Evolutionary conservation across 2,329 filamentous ascomycete genomes (phyloP), one percentile per base, ranked within the genome.

Genomic region (Beauveria caledonica): DNA sequence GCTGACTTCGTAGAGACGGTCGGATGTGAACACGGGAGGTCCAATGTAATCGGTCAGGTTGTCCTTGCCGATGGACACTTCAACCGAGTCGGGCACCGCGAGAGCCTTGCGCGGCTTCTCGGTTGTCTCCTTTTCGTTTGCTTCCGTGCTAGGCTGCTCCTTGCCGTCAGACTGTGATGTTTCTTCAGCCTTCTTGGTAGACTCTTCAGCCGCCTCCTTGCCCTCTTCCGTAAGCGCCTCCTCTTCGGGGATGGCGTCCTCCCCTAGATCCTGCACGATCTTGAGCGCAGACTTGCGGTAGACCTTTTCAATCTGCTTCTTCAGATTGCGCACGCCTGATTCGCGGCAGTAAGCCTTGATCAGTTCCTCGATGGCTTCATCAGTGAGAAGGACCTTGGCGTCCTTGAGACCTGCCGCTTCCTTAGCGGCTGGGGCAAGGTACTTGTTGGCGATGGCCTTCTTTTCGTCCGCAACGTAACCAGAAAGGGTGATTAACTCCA

Each of bases 241-340:
- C 23, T 89, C 86, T 71, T 97, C 92, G 3, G 89, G 83, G 2
- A 96, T 76, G 1, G 81, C 89, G 6, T 91, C 87, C 69, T 97
- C 92, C 54, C 93, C 93, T 15, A 97, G 81, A 64, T 97, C 92
- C 71, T 93, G 89, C 13, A 99, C 93, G 66, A 99, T 99, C 77
- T 97, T 97, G 63, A 99, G 80, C 0, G 94, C 95, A 15, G 93
- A 92, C 76, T 99, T 99, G 62, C 94, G 87, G 76, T 97, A 99
- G 3, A 99, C 91, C 78, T 99, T 99, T 74, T 99, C 94, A 63
- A 99, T 99, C 73, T 97, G 93, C 79, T 99, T 97, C 83, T 99
- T 99, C 63, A 99, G 78, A 71, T 99, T 99, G 66, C 94, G 88
- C 9, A 99, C 95, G 68, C 94, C 94, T 48, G 92, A 96, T 76